Percentiles rank a stretch among this genome's conserved stretches.
These are phyloP conservation scores for Pyrenophora tritici-repentis DNA, from an alignment of 2,329 filamentous ascomycete species.

Conservation along the genomic window DNA sequence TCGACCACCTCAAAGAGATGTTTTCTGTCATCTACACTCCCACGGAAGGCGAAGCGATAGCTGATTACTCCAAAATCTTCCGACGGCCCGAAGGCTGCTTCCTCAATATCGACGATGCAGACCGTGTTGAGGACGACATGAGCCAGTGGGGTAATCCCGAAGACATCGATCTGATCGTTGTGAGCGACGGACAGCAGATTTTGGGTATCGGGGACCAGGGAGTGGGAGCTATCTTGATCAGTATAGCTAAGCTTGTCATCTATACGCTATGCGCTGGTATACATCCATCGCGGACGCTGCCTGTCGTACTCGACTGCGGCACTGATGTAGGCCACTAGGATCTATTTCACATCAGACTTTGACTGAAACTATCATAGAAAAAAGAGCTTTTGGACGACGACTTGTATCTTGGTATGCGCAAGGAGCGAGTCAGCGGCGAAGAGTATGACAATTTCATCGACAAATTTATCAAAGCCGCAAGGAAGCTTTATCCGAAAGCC, in stretches of 20 bases:
- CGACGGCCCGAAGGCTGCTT: conserved; percentile 80
- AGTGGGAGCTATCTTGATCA: conserved; percentile 82
- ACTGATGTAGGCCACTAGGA: conserved; percentile 61
- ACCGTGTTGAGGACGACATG: conserved; percentile 68
- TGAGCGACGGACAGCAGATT: conserved; percentile 76
- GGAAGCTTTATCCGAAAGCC: conserved; percentile 74
- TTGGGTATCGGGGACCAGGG: conserved; percentile 90
- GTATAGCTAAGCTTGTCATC: conserved; percentile 79
- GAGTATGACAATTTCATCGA: conserved; percentile 79
- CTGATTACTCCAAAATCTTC: conserved; percentile 80
- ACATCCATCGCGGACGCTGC: conserved; percentile 76
- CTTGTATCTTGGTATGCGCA: conserved; percentile 75
- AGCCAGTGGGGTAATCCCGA: conserved; percentile 70
- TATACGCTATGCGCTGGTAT: conserved; percentile 87
- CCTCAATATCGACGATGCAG: conserved; percentile 71
- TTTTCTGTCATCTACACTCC: conserved; percentile 90
- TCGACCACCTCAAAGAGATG: conserved; percentile 83
- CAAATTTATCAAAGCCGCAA: conserved; percentile 69
- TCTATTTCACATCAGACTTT: neutral
- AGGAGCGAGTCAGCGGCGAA: conserved; percentile 69
- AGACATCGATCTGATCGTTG: conserved; percentile 86
- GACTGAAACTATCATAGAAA: conserved; percentile 56
- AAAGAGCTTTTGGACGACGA: conserved; percentile 73
- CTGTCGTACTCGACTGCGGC: conserved; percentile 83
- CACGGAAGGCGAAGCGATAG: conserved; percentile 86